Conservation (phyloP, 768 basidiomycete genomes). For the Kwoniella sp. region DNA sequence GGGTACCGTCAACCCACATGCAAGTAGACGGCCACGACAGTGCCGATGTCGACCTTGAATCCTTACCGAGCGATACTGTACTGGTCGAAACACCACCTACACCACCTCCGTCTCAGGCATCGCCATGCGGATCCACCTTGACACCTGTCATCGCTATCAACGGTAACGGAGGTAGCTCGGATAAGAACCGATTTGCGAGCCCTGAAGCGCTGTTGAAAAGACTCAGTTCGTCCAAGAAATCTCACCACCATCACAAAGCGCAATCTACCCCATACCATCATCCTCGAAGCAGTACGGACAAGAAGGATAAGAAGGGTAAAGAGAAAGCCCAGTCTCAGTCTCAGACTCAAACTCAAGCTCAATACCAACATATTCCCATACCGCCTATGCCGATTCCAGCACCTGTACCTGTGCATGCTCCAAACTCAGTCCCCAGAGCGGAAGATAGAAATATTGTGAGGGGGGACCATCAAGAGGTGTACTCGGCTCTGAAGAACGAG, state of each 20-base stretch:
- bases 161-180: too few species aligned
- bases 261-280: slow-evolving; percentile 13
- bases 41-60: slow-evolving; percentile 9
- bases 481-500: slow-evolving; percentile 17
- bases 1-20: not conserved
- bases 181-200: slow-evolving; percentile 12
- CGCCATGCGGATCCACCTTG: slow-evolving; percentile 2
- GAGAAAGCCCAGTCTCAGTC: not conserved
- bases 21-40: not conserved
- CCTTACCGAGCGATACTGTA: slow-evolving; percentile 22
- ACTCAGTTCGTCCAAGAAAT: slow-evolving; percentile 13
- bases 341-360: too few species aligned
- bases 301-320: slow-evolving; percentile 1
- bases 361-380: slow-evolving; percentile 9
- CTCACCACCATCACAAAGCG: not conserved
- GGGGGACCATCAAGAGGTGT: too few species aligned
- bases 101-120: slow-evolving; percentile 3
- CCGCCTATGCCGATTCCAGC: slow-evolving; percentile 10
- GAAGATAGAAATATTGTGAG: too few species aligned
- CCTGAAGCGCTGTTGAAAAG: slow-evolving; percentile 16
- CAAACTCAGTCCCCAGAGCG: too few species aligned
- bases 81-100: slow-evolving; percentile 19
- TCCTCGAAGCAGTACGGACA: not conserved
- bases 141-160: not conserved
- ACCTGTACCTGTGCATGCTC: not conserved